These are phyloP conservation scores for Stephania japonica DNA, from an alignment of 164 flowering plant genomes.

Conservation along the genomic window DNA sequence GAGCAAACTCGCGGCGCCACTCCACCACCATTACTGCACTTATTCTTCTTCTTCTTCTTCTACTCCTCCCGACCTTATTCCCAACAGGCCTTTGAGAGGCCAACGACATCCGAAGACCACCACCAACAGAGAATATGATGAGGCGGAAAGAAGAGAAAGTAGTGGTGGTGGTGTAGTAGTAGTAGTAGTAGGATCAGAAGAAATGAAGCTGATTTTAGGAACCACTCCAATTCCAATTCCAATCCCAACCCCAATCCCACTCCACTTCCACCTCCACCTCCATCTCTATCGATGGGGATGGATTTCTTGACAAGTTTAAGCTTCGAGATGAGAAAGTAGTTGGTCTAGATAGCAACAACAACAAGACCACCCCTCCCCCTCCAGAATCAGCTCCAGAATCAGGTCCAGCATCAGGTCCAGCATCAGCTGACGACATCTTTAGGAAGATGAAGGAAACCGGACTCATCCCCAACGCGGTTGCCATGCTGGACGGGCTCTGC, in stretches of 20 bases:
- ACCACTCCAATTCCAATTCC: not conserved
- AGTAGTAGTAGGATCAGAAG: not conserved
- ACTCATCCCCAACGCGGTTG: conserved; percentile 88
- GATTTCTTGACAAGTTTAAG: conserved; percentile 48
- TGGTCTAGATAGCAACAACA: no score
- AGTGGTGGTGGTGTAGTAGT: not conserved
- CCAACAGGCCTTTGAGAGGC: conserved; percentile 50
- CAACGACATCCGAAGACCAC: conserved; percentile 6
- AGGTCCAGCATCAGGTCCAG: not conserved
- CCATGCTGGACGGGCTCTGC: conserved; percentile 98
- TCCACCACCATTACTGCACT: not conserved
- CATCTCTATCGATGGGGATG: not conserved
- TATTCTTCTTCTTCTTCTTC: not conserved
- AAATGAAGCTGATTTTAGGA: conserved; percentile 3
- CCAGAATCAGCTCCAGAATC: not conserved
- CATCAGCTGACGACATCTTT: conserved; percentile 61
- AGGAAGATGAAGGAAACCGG: conserved; percentile 87
- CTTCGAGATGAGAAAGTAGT: conserved; percentile 26
- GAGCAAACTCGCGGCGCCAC: not conserved
- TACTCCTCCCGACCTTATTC: conserved; percentile 36
- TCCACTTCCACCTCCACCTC: not conserved
- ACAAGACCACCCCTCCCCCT: conserved; percentile 3
- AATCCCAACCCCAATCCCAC: conserved; percentile 14
- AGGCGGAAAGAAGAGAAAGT: not conserved
- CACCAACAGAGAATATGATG: conserved; percentile 12